These are phyloP conservation scores for Stereum hirsutum DNA, from an alignment of 1,284 basidiomycete genomes.

Conservation along the genomic window DNA sequence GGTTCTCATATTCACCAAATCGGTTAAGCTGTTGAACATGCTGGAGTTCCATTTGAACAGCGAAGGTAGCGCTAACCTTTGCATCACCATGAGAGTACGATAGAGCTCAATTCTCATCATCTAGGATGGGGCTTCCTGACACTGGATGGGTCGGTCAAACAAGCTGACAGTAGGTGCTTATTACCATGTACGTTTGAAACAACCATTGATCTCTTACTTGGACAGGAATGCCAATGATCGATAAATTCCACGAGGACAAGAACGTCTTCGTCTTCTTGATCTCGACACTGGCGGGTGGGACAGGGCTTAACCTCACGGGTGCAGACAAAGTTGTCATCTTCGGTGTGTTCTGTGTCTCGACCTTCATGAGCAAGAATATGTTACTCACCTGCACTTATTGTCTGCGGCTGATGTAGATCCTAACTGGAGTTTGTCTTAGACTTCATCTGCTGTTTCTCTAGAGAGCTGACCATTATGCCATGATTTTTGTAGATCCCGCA, in stretches of 20 bases:
- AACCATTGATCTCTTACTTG: neutral
- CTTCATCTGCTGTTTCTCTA: no score
- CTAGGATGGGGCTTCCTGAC: constrained; percentile 57
- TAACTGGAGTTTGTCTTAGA: constrained; percentile 68
- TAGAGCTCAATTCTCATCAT: neutral
- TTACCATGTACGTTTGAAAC: neutral
- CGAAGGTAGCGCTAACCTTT: no score
- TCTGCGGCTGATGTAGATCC: constrained; percentile 51
- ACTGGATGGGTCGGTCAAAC: constrained; percentile 66
- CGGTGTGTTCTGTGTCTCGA: constrained; percentile 32
- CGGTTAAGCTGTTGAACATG: constrained; percentile 75
- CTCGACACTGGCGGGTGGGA: constrained; percentile 71
- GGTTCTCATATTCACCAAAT: constrained; percentile 81
- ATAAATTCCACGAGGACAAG: constrained; percentile 71
- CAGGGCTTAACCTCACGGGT: constrained; percentile 65
- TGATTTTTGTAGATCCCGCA: constrained; percentile 53
- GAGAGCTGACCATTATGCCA: neutral
- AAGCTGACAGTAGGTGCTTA: constrained; percentile 45
- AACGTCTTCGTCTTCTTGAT: constrained; percentile 72
- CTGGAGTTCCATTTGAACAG: constrained; percentile 60
- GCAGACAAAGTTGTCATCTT: constrained; percentile 86
- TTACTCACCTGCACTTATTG: constrained; percentile 2
- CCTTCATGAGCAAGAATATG: neutral
- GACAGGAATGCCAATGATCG: constrained; percentile 74
- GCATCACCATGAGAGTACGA: no score